Conservation (phyloP, 257 asterid genomes). For the Fraxinus quadrangulata region DNA sequence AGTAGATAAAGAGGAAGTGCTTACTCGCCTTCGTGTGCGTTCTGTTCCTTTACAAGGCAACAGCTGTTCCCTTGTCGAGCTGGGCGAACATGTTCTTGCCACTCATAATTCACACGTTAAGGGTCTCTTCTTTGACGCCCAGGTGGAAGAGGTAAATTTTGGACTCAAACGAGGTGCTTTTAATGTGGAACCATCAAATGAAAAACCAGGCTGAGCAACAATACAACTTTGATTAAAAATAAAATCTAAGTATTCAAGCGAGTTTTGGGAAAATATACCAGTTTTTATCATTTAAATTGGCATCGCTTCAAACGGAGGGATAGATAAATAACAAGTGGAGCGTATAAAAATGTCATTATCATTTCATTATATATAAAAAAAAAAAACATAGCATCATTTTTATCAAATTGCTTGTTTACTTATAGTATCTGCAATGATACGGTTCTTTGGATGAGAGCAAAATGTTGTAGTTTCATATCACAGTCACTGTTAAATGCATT, state of each 20-base stretch:
- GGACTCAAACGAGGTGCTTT: conserved; percentile 7
- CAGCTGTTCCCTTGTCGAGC: conserved; percentile 46
- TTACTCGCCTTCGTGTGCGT: conserved; percentile 49
- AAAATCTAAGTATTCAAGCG: conserved; percentile 1
- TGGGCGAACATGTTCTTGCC: conserved; percentile 47
- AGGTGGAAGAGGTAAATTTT: conserved; percentile 43
- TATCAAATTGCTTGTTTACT: conserved; percentile 14
- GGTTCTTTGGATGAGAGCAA: conserved; percentile 4
- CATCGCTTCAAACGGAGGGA: neutral
- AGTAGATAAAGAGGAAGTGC: conserved; percentile 43
- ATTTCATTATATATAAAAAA: neutral
- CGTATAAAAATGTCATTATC: neutral
- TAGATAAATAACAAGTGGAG: neutral
- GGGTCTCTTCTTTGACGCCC: conserved; percentile 41
- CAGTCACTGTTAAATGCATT: neutral
- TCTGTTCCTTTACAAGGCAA: conserved; percentile 57
- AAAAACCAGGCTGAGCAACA: conserved; percentile 16
- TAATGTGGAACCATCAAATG: neutral
- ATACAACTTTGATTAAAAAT: neutral
- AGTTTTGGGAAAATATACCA: conserved; percentile 6
- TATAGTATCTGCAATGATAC: conserved; percentile 10
- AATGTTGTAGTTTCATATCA: neutral
- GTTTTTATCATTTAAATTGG: neutral
- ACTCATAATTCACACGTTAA: conserved; percentile 27
- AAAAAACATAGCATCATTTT: neutral